phyloP scores from a whole-genome alignment of 306 rosid genomes.

The Trichosanthes cucumerina region DNA sequence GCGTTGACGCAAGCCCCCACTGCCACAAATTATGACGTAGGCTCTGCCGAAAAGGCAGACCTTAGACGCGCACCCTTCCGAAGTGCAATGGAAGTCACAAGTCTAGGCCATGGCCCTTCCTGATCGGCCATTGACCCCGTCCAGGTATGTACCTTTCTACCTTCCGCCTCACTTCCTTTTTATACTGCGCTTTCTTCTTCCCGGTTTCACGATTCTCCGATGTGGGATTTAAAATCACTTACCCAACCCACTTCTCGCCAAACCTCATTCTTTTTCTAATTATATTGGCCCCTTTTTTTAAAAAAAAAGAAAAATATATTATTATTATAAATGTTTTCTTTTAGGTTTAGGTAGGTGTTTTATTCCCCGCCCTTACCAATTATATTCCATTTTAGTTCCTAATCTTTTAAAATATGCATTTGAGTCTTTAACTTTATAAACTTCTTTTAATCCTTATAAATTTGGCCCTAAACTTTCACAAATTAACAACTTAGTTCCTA shows the following conservation, averaged over 20 bases:
- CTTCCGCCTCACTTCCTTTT: not conserved
- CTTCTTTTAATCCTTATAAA: no score
- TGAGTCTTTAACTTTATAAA: no score
- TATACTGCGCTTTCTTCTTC: not conserved
- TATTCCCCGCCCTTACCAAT: no score
- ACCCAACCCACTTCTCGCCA: not conserved
- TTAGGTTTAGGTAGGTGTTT: no score
- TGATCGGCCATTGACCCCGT: constrained; percentile 34
- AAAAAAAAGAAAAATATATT: no score
- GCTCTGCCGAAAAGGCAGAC: constrained; percentile 50
- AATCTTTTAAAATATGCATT: no score
- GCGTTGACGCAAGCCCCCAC: constrained; percentile 57
- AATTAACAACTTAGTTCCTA: no score
- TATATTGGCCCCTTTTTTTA: no score
- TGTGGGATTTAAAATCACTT: not conserved
- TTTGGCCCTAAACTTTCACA: no score
- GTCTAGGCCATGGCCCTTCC: constrained; percentile 25
- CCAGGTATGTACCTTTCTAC: constrained; percentile 21
- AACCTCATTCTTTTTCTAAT: not conserved
- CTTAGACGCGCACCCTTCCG: constrained; percentile 40
- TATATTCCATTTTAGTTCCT: no score
- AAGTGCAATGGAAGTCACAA: constrained; percentile 38
- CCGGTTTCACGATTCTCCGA: not conserved
- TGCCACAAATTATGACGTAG: constrained; percentile 57
- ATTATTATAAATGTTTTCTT: no score